Percentiles rank a stretch among this genome's conserved stretches.
phyloP scores from a whole-genome alignment of 202 grass and related monocot genomes.

The Dendrocalamus latiflorus region DNA sequence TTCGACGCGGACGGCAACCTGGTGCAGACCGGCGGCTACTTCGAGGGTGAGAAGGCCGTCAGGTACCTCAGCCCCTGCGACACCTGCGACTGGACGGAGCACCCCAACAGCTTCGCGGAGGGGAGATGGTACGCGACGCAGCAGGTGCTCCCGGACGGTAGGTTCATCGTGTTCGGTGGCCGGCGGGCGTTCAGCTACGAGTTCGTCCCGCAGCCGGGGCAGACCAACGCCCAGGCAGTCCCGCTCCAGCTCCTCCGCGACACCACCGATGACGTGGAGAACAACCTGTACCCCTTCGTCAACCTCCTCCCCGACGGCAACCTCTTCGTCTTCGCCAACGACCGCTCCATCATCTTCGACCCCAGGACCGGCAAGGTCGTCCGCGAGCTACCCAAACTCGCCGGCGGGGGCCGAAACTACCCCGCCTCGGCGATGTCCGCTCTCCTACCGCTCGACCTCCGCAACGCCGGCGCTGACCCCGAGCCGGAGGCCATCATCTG shows the following conservation, averaged over 20 bases:
- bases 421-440: conserved; percentile 60
- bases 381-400: conserved; percentile 44
- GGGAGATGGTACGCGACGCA: conserved; percentile 46
- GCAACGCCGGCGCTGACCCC: conserved; percentile 19
- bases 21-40: no score
- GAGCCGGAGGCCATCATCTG: conserved; percentile 57
- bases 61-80: no score
- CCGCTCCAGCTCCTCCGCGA: conserved; percentile 38
- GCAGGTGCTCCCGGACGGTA: conserved; percentile 45
- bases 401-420: conserved; percentile 60
- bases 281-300: no score
- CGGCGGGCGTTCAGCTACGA: conserved; percentile 55
- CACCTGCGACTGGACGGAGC: no score
- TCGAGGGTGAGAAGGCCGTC: no score
- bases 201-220: conserved; percentile 44
- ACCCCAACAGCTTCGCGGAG: no score
- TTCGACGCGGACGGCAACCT: no score
- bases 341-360: conserved; percentile 59
- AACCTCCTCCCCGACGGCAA: no score
- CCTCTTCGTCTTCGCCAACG: no score
- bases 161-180: conserved; percentile 55
- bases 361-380: conserved; percentile 36
- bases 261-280: no score
- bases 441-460: conserved; percentile 57
- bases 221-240: conserved; percentile 6